Evolutionary conservation across 2,329 filamentous ascomycete genomes (phyloP), one percentile per base, ranked within the genome.

Genomic region (Pseudopyricularia cyperi): DNA sequence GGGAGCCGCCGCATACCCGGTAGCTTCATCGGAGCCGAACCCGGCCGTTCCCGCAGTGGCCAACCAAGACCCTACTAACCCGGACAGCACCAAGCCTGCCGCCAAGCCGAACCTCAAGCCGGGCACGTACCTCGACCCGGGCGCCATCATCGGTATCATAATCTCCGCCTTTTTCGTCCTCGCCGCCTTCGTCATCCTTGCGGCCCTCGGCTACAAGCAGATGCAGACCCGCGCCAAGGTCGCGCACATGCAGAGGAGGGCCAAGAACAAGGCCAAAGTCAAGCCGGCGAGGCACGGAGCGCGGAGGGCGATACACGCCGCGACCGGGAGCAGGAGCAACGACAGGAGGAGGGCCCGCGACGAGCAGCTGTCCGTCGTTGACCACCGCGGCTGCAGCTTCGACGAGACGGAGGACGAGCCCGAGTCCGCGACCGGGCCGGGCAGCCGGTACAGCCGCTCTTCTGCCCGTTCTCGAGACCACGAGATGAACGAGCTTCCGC

Each of bases 241-340:
- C n/a, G 28, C 22, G 24, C 24, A 19, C 19, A 28, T n/a, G 24
- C 32, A 17, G 34, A n/a, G 11, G 7, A 37, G 24, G 35, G 35
- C 26, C 26, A 49, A 37, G 47, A 15, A 28, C n/a, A 49, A 35
- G 47, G 28, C 33, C 17, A 22, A 30, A 8, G n/a, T 11, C 22
- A 50, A 42, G 35, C 15, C 24, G 7, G n/a, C 14, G 12, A 26
- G 1, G 73, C 22, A 28, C 19, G 11, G 15, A 14, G 12, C 19
- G 19, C 47, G 19, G 4, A n/a, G 19, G 9, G n/a, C 46, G 46
- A 42, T 14, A 14, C 42, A 12, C 17, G 19, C 17, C 22, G 4
- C 19, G 7, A 37, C 19, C 32, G 17, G 33, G 6, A 15, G 8
- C 11, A 28, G n/a, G 17, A 11, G 19, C 7, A n/a, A 26, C 6